Evolutionary conservation across 1,284 basidiomycete species (phyloP), one percentile per base, ranked within the genome.

Genomic region (Coniferiporia weirii): DNA sequence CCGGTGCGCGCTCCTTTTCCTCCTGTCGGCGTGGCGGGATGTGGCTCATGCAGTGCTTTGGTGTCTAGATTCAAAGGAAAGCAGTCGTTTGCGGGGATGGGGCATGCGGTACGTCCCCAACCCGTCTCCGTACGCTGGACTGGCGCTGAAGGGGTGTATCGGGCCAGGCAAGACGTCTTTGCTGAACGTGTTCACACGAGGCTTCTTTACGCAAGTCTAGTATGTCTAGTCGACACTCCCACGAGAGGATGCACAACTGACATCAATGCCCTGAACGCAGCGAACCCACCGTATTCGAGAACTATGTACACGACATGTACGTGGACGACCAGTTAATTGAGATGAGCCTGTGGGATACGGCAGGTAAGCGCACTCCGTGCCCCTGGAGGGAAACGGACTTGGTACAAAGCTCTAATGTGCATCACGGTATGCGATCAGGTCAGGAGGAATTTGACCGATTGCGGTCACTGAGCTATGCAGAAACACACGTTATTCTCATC

Each of bases 371-470:
- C 38, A 4, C 38, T 40, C 38, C 12, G 9, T 50, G 34, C 51
- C 15, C 20, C 44, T 58, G 54, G 60, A 44, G 55, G 43, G 49
- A 53, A 56, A 27, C 19, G 15, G 36, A 22, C 4, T 20, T 7
- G 20, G 59, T 57, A 62, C 52, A 20, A 40, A 44, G 44, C 32
- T 49, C 35, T 44, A 40, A 45, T 56, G 17, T 54, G 50, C 44
- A 19, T 27, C 27, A 27, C 27, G 27, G 5, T 27, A 27, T 5
- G 5, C 27, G 36, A 20, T 48, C 69, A 94, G 95, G 93, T 22
- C 94, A 97, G 73, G 95, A 98, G 76, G 95, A 98, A 67, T 98
- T 98, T 71, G 95, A 97, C 71, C 79, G 93, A 52, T 74, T 98
- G 57, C 82, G 96, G 51, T 93, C 93, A 15, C 75, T 98, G 32